Conservation (phyloP, 208 protist species). For the Acanthamoeba lugdunensis region DNA sequence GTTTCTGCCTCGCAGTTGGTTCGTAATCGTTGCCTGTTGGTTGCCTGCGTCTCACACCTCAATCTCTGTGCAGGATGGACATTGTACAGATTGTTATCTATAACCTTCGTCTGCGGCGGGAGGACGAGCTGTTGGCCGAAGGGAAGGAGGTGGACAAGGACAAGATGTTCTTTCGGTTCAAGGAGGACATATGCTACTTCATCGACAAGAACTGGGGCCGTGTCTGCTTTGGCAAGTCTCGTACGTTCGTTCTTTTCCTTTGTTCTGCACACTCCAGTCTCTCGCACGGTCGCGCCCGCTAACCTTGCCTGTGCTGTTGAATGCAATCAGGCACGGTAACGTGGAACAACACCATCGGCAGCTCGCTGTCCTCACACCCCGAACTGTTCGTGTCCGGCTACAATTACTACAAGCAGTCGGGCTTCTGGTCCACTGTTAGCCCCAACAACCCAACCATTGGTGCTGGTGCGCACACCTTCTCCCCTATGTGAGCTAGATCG, state of each 20-base stretch:
- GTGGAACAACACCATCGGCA: conserved; percentile 76
- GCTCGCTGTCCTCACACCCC: conserved; percentile 35
- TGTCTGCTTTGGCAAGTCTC: conserved; percentile 79
- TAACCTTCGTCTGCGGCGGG: conserved; percentile 60
- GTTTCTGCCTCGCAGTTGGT: conserved; percentile 60
- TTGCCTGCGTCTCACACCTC: not conserved
- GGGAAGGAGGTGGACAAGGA: not conserved
- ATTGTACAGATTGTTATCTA: conserved; percentile 80
- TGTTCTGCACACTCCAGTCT: no score
- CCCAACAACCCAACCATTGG: conserved; percentile 51
- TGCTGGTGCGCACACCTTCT: not conserved
- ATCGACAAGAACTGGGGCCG: conserved; percentile 79
- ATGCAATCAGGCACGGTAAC: conserved; percentile 67
- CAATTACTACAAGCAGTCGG: conserved; percentile 41
- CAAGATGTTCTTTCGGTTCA: conserved; percentile 74
- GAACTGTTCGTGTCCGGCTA: conserved; percentile 71
- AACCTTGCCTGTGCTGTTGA: not conserved
- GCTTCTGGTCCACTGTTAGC: conserved; percentile 19
- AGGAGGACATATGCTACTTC: conserved; percentile 78
- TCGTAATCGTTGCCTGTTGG: not conserved
- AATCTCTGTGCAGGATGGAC: conserved; percentile 63
- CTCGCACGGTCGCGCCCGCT: no score
- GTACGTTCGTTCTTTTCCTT: conserved; percentile 63
- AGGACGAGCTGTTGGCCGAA: conserved; percentile 2
- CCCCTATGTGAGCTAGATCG: not conserved